Evolutionary conservation across 2,329 filamentous ascomycete genomes (phyloP).

Genomic region (Penicillium vulpinum): DNA sequence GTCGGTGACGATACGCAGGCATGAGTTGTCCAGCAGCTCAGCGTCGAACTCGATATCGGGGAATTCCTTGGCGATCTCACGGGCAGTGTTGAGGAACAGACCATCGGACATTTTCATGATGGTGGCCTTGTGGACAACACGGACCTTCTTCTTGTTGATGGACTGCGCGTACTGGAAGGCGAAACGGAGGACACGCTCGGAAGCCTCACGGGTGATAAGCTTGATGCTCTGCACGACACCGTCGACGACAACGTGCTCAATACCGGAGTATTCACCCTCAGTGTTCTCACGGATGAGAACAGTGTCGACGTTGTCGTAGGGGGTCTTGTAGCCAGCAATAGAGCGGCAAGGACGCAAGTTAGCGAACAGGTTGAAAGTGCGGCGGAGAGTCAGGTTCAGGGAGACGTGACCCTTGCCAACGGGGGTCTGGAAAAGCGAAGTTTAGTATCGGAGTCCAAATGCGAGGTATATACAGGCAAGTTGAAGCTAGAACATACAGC

Average conservation of each 20-base stretch:
- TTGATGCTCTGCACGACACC: slow-evolving; percentile 99
- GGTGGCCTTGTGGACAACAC: slow-evolving; percentile 98
- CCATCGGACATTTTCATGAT: slow-evolving; percentile 99
- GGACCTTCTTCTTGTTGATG: slow-evolving; percentile 93
- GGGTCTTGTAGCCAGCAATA: slow-evolving; percentile 96
- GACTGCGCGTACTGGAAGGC: slow-evolving; percentile 97
- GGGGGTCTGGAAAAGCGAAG: slow-evolving; percentile 65
- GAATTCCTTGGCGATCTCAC: slow-evolving; percentile 90
- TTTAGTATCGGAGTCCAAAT: slow-evolving; percentile 27
- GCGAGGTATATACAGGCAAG: not conserved
- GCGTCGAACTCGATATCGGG: slow-evolving; percentile 94
- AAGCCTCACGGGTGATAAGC: slow-evolving; percentile 94
- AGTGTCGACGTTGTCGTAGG: slow-evolving; percentile 95
- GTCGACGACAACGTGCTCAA: slow-evolving; percentile 97
- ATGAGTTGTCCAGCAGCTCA: slow-evolving; percentile 98
- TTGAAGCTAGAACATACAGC: slow-evolving; percentile 62
- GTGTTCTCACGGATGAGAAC: slow-evolving; percentile 99
- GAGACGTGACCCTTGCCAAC: slow-evolving; percentile 99
- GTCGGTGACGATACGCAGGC: slow-evolving; percentile 97
- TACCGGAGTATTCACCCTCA: slow-evolving; percentile 98
- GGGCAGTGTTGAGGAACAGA: slow-evolving; percentile 88
- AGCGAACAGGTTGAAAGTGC: slow-evolving; percentile 99
- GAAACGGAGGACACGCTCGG: slow-evolving; percentile 92
- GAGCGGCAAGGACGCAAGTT: slow-evolving; percentile 98
- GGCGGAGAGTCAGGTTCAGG: slow-evolving; percentile 95